Percentiles rank a stretch among this genome's conserved stretches.
phyloP scores from a whole-genome alignment of 1,284 basidiomycete species.

The Austroboletus novae-zelandiae region DNA sequence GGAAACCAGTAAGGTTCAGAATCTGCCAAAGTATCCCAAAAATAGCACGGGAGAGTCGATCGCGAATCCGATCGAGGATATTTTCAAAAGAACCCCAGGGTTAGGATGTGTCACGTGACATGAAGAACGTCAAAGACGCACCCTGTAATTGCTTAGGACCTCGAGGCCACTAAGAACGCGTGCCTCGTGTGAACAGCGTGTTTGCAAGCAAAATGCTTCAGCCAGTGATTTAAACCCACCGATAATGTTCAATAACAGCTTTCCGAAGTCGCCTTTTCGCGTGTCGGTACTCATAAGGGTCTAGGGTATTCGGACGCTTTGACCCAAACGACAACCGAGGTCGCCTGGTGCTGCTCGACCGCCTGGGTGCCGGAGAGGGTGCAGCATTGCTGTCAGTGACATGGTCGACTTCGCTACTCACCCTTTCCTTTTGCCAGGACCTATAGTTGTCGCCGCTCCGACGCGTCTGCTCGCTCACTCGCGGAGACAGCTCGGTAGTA shows the following conservation, averaged over 20 bases:
- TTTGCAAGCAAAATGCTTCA: background rate
- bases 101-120: background rate
- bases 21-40: constrained; percentile 39
- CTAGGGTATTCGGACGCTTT: constrained; percentile 24
- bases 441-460: background rate
- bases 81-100: background rate
- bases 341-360: constrained; percentile 1
- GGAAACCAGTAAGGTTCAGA: constrained; percentile 86
- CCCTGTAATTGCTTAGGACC: constrained; percentile 83
- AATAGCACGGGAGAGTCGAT: background rate
- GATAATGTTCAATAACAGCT: constrained; percentile 84
- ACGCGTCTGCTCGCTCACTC: background rate
- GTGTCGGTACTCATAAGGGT: constrained; percentile 79
- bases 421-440: background rate
- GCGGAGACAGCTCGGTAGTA: background rate
- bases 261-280: constrained; percentile 83
- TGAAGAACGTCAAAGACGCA: constrained; percentile 35
- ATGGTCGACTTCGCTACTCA: background rate
- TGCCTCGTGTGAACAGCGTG: constrained; percentile 10
- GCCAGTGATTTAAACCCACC: constrained; percentile 37
- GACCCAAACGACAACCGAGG: background rate
- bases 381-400: background rate
- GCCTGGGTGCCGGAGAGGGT: constrained; percentile 1
- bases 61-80: background rate
- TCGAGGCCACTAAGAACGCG: constrained; percentile 57